Evolutionary conservation across 352 stramenopile species (phyloP).

Genomic region (Phytophthora pisi): DNA sequence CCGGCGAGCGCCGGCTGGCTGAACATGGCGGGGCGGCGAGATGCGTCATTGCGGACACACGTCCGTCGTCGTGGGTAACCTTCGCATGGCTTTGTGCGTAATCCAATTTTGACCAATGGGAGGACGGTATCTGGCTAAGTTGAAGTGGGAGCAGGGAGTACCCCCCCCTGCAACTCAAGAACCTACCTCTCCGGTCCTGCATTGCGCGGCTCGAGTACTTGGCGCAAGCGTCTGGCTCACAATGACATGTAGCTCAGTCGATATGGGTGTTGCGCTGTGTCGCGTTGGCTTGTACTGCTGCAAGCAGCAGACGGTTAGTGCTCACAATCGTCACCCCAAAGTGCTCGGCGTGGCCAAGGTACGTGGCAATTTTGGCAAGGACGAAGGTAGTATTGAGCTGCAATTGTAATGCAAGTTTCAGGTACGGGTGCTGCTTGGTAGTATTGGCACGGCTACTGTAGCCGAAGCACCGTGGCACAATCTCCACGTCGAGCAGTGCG

Average conservation of each 20-base stretch:
- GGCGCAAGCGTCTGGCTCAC: not conserved
- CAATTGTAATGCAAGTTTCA: too few species aligned
- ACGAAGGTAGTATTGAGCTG: too few species aligned
- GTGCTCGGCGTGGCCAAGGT: too few species aligned
- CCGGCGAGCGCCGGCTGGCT: slow-evolving; percentile 57
- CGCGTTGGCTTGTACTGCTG: not conserved
- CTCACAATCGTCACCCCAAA: too few species aligned
- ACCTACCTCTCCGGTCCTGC: not conserved
- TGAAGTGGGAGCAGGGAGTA: slow-evolving; percentile 17
- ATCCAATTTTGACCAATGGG: slow-evolving; percentile 20
- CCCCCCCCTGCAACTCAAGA: too few species aligned
- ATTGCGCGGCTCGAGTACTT: not conserved
- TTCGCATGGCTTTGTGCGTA: slow-evolving; percentile 21
- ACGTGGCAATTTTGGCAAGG: too few species aligned
- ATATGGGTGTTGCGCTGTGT: not conserved
- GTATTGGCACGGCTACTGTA: too few species aligned
- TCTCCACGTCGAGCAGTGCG: not conserved
- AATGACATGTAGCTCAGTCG: not conserved
- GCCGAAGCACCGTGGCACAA: not conserved
- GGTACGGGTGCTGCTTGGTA: too few species aligned
- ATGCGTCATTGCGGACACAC: not conserved
- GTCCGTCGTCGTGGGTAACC: slow-evolving; percentile 6
- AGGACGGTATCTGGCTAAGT: slow-evolving; percentile 16
- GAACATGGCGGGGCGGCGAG: slow-evolving; percentile 44
- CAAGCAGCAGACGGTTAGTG: too few species aligned